Base-by-base conservation (phyloP, 257 asterid species). In the Solanum lycopersicoides region DNA sequence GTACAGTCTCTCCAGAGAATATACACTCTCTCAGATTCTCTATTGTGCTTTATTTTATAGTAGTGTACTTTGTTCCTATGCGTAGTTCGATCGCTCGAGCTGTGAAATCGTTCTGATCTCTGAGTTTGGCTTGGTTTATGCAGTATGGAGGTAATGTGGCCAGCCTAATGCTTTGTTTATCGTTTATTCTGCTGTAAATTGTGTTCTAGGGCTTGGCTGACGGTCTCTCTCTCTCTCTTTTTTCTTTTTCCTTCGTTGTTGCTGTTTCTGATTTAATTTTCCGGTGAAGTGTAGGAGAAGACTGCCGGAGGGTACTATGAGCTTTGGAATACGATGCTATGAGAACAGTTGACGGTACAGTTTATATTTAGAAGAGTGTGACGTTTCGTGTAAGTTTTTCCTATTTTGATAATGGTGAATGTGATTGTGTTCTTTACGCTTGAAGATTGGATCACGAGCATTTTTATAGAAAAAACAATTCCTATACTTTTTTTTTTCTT, bases 311-410 rank as follows among this genome's bases (percentile, higher is more conserved):
- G 84, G 85, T 88, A 76, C 91, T 75, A 89, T 39, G 69, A 65
- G 47, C 86, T 84, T 80, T 89, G 93, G 89, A 90, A 92, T 93
- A 94, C 91, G 91, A 94, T 92, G 95, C 93, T 92, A 53, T 65
- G 95, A 84, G 32, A 77, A 76, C 79, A 28, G 77, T 83, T 66
- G 68, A 23, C 35, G 45, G 47, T 66, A 59, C 69, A 72, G 74
- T 30, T 9, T 25, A 44, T 25, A 77, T 42, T 42, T 42, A 77
- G 63, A 77, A 44, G 63, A 42, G 37, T 77, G 83, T 42, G n/a
- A 25, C n/a, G 39, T 79, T 79, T 45, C 15, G 47, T n/a, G 72
- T 77, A 50, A 32, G 16, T 59, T 71, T 53, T 47, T 68, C 12
- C 35, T 82, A 44, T 1, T 23, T 20, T 63, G 11, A 34, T 5